Base-by-base conservation (phyloP, 371 early-diverging fungal species). In the Rhizomucor miehei region DNA sequence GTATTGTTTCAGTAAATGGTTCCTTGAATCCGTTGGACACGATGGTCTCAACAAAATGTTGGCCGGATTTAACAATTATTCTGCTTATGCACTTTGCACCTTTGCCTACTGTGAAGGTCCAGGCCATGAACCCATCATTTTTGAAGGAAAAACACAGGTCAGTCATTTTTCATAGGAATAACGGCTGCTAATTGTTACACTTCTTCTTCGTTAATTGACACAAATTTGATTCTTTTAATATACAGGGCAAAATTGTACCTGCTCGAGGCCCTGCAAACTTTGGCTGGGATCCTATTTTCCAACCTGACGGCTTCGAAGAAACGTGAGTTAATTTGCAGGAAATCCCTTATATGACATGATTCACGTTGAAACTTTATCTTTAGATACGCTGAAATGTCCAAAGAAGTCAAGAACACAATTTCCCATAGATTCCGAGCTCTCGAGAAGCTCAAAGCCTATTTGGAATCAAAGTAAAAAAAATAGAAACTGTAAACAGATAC, bases 231-330 rank as follows among this genome's bases (percentile, higher is more conserved):
- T 43, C n/a, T 43, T 43, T 9, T 38, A 38, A 38, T 38, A n/a
- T 13, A 49, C 29, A 85, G 84, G 97, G 97, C 1, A 76, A 68
- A n/a, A 94, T 97, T 58, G 97, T 97, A 0, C 69, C 74, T 47
- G 79, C 97, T n/a, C 83, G 94, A 44, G 98, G 97, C 0, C 87
- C 92, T 3, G 65, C 71, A 11, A 65, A 70, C 51, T 96, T 97
- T 77, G 98, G 98, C 16, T 98, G 98, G 98, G 96, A 97, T 79
- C 90, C 95, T 4, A 78, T 93, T 23, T 97, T 98, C 65, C 74
- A 89, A 73, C 96, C 97, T 13, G 84, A 86, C 51, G 97, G 94
- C 11, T 86, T 77, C 57, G 75, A 85, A 40, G 52, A 74, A 59
- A 92, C 92, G 78, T 82, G 71, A 59, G 69, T 59, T n/a, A 20